Evolutionary conservation across 179 eudicot species (phyloP), one percentile per base, ranked within the genome.

Genomic region (Silene vulgaris): DNA sequence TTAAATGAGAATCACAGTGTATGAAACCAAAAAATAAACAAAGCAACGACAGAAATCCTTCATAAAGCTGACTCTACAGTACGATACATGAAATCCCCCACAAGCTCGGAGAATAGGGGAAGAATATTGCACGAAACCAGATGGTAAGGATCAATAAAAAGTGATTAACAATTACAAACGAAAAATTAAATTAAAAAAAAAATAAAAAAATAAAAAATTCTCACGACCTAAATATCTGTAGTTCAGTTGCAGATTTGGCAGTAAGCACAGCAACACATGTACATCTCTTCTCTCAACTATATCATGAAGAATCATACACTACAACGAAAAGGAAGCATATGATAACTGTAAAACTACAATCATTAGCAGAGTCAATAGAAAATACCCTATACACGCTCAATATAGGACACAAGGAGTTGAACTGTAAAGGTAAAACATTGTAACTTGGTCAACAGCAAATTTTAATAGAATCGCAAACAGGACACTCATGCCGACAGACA

Each of bases 1-100:
- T 72, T 45, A 69, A 11, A 69, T 69, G 73, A 69, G 73, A 45
- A 48, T 45, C 60, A 48, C 52, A 67, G 12, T 32, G 5, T 13
- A 32, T 56, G 59, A 73, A 56, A 73, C 30, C 37, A 68, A 21
- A n/a, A 30, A 3, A 66, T 21, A 56, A 20, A 13, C 6, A n/a
- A 65, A 8, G 17, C 20, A 29, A 74, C 69, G 9, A 40, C 48
- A 40, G 5, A 52, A 14, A 5, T 52, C 59, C 59, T 13, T 52
- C 12, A 40, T 61, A 3, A 0, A 48, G 61, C 26, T 48, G 68
- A 35, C 62, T 45, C n/a, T 12, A 37, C 66, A 43, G 63, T n/a
- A 17, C 37, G 20, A 23, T 66, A 65, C 37, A 40, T 13, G 32
- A 52, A 26, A 75, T 67, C 59, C 14, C 59, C 12, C 4, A 11